Percentiles rank a stretch among this genome's conserved stretches.
Conservation (phyloP, 805 yeast genomes). For the Wickerhamiella nectarea region DNA sequence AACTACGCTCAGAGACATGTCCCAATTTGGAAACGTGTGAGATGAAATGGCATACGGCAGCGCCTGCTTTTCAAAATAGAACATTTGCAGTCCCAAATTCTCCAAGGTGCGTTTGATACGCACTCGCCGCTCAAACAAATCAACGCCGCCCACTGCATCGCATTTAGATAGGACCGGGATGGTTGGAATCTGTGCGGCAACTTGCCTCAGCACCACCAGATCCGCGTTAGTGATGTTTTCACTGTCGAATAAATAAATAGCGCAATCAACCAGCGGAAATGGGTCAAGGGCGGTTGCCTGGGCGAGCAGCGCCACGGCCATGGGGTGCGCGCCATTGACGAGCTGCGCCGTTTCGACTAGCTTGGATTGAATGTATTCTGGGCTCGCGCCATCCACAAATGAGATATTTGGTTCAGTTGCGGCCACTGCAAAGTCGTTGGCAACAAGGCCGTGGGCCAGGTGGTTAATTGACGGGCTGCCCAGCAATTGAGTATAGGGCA, state of each 20-base stretch:
- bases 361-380: conserved; percentile 2
- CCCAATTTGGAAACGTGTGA: conserved; percentile 8
- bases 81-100: conserved; percentile 1
- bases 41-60: conserved; percentile 6
- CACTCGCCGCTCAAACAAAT: conserved; percentile 7
- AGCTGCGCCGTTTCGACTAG: conserved; percentile 12
- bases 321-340: conserved; percentile 13
- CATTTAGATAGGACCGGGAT: conserved; percentile 11
- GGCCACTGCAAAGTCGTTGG: not conserved
- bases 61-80: conserved; percentile 2
- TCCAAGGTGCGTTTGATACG: conserved; percentile 3
- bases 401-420: conserved; percentile 2
- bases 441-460: not conserved
- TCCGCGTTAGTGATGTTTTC: conserved; percentile 2
- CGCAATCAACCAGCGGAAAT: conserved; percentile 12
- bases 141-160: conserved; percentile 7
- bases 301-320: conserved; percentile 4
- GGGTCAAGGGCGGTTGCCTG: conserved; percentile 9
- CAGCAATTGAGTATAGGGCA: not conserved
- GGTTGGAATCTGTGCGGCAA: conserved; percentile 7
- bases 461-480: not conserved
- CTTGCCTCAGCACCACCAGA: conserved; percentile 3
- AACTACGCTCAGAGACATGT: conserved; percentile 15
- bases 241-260: conserved; percentile 8
- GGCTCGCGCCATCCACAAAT: conserved; percentile 3